Base-by-base conservation (phyloP, 1,284 basidiomycete genomes). In the Austropuccinia psidii region DNA sequence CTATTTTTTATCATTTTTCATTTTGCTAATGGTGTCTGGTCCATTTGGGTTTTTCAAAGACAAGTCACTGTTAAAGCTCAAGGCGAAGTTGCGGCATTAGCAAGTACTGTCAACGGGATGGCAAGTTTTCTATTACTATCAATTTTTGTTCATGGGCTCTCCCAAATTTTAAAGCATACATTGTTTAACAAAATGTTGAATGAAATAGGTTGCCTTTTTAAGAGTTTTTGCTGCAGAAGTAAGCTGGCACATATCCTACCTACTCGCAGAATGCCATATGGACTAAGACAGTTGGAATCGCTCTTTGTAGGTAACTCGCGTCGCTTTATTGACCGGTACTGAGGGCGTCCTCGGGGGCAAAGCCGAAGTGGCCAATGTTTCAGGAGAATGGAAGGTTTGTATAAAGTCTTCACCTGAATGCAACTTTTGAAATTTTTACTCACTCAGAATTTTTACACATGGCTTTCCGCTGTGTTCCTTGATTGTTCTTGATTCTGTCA, bases 321-420 rank as follows among this genome's bases (percentile, higher is more conserved):
- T 80, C 1, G 77, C 78, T 3, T 84, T 94, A 60, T 73, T 80
- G 77, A 45, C 94, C 77, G 91, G 92, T 33, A 93, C 93, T 5
- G 88, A 91, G 80, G 93, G 93, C 81, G 92, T 93, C 57, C 83
- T 97, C 73, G 93, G 93, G 75, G 93, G 93, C 33, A 93, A 97
- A 80, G 94, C 93, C 31, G 86, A 93, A 75, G 93, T 97, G 27
- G 83, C 91, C 67, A 91, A 91, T 76, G 93, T 95, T 70, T 91
- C 95, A 83, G 93, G 94, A 50, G 94, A 91, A 9, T 96, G 93
- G 93, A 86, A 89, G 60, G 90, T 93, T 80, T 76, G 84, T 95
- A 57, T 93, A 91, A n/a, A 45, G n/a, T n/a, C 11, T 0, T 87
- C 87, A n/a, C 75, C 90, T 90, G 43, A 11, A 11, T 45, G n/a